Evolutionary conservation across 352 stramenopile genomes (phyloP), one percentile per base, ranked within the genome.

Genomic region (Phytophthora podocarpi): DNA sequence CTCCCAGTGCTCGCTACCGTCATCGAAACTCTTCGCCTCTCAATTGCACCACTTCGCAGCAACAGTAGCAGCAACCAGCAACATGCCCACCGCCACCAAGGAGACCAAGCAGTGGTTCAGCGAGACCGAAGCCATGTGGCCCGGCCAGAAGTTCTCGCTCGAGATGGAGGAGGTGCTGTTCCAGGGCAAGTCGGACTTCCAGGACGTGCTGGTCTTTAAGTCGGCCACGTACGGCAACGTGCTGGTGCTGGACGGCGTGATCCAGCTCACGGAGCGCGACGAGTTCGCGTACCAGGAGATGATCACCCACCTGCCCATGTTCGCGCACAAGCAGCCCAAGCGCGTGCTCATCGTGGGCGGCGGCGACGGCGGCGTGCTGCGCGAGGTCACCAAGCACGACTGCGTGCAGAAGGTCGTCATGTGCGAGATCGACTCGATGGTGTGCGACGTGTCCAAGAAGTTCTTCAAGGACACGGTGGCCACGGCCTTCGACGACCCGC

Each of bases 241-340:
- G 35, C 85, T 99, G n/a, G 96, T 99, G 39, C 84, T 99, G 30
- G 98, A 99, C 78, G 97, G 97, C 46, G 97, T 99, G 42, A 99
- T 99, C 82, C 97, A 99, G 82, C 85, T 97, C 36, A 99, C 98
- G 26, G 97, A 99, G 74, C 82, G 95, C 28, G 98, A 99, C 69
- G 97, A 99, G 78, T 98, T 98, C 72, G 79, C 95, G 39, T 99
- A 99, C 83, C 97, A 99, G 82, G 98, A 99, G 84, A 99, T 99
- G 97, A 99, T 99, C 78, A 90, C 96, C 15, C 97, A 99, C 78
- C 82, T 99, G 49, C 97, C 97, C 9, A 84, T 99, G 55, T 99
- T 98, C 74, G 84, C 96, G 24, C 97, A 99, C 74, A 85, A 85
- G 20, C 81, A 96, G 74, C 98, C 98, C 23, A 98, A 98, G 74